These are phyloP conservation scores for Penicillium arizonense DNA, from an alignment of 495 filamentous ascomycete genomes.

Conservation along the genomic window DNA sequence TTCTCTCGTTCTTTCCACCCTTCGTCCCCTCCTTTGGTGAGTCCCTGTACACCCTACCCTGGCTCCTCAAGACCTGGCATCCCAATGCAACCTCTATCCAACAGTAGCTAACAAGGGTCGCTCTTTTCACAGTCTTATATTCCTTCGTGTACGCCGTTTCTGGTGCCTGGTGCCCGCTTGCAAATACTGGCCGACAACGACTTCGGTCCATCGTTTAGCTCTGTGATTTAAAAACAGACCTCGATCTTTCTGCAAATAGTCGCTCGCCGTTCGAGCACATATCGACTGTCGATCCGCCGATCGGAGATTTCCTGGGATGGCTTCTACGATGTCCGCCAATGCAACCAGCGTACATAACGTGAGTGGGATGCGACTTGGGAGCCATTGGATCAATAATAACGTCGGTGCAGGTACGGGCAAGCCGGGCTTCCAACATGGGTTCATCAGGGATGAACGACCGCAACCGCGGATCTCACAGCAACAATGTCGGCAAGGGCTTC, in stretches of 20 bases:
- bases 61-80: neutral
- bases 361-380: conserved; percentile 9
- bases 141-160: conserved; percentile 30
- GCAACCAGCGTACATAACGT: conserved; percentile 40
- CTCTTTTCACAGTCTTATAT: conserved; percentile 22
- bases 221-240: conserved; percentile 20
- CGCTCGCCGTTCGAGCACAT: conserved; percentile 27
- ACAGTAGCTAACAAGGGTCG: conserved; percentile 16
- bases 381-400: neutral
- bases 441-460: conserved; percentile 43
- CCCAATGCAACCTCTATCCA: neutral
- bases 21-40: conserved; percentile 29
- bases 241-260: conserved; percentile 21
- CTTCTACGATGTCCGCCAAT: conserved; percentile 42
- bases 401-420: conserved; percentile 32
- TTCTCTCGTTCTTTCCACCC: conserved; percentile 13
- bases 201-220: conserved; percentile 9
- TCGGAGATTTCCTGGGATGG: conserved; percentile 30
- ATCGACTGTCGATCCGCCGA: conserved; percentile 16
- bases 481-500: conserved; percentile 44
- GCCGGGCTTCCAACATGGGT: conserved; percentile 37
- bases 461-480: conserved; percentile 32
- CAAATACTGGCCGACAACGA: conserved; percentile 22
- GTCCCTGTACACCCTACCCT: conserved; percentile 17
- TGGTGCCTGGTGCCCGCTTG: conserved; percentile 33